A percentile compares a stretch with the other conserved stretches of the same genome.
Evolutionary conservation across 345 rosid genomes (phyloP).

Genomic region (Atalantia buxifolia): DNA sequence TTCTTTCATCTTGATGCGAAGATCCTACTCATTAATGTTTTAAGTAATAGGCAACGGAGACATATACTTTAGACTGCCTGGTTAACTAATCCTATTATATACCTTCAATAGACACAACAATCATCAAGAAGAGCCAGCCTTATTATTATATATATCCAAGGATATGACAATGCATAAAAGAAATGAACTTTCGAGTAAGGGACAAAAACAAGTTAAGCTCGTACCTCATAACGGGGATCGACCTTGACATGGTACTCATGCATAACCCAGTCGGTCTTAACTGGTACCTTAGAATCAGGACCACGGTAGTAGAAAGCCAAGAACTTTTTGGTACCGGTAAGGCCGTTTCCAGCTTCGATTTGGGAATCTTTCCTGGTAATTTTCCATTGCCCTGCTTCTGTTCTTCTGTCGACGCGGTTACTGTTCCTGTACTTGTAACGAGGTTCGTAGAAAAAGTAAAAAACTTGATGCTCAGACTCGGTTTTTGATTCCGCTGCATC

Average conservation of each 20-base stretch:
- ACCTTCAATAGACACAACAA: not conserved
- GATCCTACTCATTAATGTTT: too few species aligned
- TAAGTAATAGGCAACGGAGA: too few species aligned
- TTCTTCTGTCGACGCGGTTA: not conserved
- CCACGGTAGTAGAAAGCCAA: not conserved
- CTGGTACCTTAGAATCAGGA: not conserved
- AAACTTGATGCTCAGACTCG: not conserved
- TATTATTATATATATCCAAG: not conserved
- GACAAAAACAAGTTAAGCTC: not conserved
- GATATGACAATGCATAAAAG: not conserved
- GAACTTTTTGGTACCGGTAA: not conserved
- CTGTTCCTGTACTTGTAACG: not conserved
- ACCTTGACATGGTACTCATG: not conserved
- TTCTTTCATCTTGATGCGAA: too few species aligned
- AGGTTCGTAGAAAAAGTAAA: not conserved
- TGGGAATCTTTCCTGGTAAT: not conserved
- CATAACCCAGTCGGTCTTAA: not conserved
- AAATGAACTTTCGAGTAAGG: not conserved
- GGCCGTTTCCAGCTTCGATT: not conserved
- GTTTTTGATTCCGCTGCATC: not conserved
- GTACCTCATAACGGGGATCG: not conserved
- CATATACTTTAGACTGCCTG: too few species aligned
- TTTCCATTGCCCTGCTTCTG: not conserved
- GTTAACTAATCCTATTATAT: not conserved
- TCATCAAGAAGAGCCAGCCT: not conserved